Evolutionary conservation across 2,329 filamentous ascomycete species (phyloP).

Genomic region (Ophidiomyces ophidiicola): DNA sequence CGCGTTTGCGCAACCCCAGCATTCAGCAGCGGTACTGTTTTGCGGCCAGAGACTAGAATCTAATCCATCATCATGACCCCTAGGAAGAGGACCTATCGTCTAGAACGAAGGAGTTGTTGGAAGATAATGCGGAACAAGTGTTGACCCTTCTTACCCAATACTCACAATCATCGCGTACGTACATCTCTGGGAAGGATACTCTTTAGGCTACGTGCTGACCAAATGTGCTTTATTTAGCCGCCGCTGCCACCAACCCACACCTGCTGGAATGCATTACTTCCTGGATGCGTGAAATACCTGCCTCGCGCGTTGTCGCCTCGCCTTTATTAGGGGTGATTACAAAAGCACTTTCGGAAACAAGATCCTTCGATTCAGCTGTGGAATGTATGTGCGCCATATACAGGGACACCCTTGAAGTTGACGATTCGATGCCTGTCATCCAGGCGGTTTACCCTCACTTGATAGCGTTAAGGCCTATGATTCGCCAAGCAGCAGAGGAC

Average conservation of each 20-base stretch:
- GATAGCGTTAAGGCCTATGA: conserved; percentile 62
- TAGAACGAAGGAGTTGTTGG: conserved; percentile 78
- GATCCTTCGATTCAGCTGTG: conserved; percentile 73
- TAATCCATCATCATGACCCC: conserved; percentile 37
- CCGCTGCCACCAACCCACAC: conserved; percentile 73
- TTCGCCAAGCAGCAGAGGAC: conserved; percentile 59
- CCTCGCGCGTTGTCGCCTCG: conserved; percentile 70
- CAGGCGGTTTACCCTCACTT: conserved; percentile 71
- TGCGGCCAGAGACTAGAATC: conserved; percentile 28
- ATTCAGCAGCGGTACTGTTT: conserved; percentile 18
- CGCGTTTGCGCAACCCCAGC: conserved; percentile 26
- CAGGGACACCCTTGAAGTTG: conserved; percentile 82
- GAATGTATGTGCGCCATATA: conserved; percentile 90
- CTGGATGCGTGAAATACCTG: conserved; percentile 86
- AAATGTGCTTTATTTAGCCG: conserved; percentile 39
- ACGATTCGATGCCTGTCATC: conserved; percentile 74
- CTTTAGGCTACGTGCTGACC: neutral
- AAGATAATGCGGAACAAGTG: conserved; percentile 81
- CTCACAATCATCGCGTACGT: conserved; percentile 71
- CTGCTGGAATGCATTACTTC: conserved; percentile 92
- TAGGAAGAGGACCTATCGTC: conserved; percentile 89
- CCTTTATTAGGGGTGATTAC: conserved; percentile 72
- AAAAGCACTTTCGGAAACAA: conserved; percentile 56
- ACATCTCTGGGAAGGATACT: neutral
- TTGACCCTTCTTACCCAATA: conserved; percentile 80